Evolutionary conservation across 805 yeast genomes (phyloP).

Genomic region (Debaryomyces tyrocola): DNA sequence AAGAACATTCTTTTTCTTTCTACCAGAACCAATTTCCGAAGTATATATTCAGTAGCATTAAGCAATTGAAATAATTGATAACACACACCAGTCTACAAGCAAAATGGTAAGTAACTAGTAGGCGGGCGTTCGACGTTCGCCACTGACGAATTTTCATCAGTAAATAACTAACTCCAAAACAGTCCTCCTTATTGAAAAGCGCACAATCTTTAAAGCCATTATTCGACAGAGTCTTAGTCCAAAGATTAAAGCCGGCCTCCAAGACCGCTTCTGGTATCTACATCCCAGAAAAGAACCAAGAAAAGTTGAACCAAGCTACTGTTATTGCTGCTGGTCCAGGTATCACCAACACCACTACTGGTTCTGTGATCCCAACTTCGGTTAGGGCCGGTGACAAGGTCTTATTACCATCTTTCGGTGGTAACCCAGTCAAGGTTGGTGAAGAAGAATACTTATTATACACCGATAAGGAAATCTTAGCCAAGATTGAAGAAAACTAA

Average conservation of each 20-base stretch:
- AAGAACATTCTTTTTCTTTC: background rate
- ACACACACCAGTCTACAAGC: background rate
- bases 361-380: conserved; percentile 68
- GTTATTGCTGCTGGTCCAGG: conserved; percentile 98
- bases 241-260: conserved; percentile 87
- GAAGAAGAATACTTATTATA: conserved; percentile 80
- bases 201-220: conserved; percentile 89
- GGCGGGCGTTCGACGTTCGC: background rate
- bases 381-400: conserved; percentile 93
- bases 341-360: conserved; percentile 64
- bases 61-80: background rate
- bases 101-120: background rate
- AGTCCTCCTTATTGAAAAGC: conserved; percentile 63
- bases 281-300: conserved; percentile 95
- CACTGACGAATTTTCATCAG: background rate
- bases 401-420: conserved; percentile 92
- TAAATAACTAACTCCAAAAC: conserved; percentile 10
- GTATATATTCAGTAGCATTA: background rate
- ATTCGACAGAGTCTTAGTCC: conserved; percentile 94
- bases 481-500: conserved; percentile 63
- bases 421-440: conserved; percentile 82
- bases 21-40: background rate
- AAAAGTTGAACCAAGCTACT: conserved; percentile 87
- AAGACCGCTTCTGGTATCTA: conserved; percentile 91
- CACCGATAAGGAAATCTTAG: conserved; percentile 93